phyloP scores from a whole-genome alignment of 768 basidiomycete genomes.

The Rhodotorula kratochvilovae region DNA sequence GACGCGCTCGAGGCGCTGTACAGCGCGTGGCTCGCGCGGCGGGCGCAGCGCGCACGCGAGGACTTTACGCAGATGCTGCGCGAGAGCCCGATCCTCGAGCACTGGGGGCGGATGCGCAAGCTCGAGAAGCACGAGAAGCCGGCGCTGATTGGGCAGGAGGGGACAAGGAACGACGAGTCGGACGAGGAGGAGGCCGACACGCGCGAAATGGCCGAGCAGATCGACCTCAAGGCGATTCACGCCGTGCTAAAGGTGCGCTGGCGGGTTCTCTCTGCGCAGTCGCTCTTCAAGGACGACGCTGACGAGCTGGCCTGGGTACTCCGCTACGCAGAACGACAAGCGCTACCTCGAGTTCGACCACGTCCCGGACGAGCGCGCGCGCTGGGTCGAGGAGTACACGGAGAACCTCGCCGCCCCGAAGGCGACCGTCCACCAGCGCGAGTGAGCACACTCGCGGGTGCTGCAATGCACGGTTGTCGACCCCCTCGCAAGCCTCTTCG shows the following conservation, averaged over 20 bases:
- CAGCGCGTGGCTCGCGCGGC: constrained; percentile 69
- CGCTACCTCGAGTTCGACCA: constrained; percentile 82
- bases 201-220: constrained; percentile 75
- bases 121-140: constrained; percentile 42
- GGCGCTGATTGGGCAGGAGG: constrained; percentile 33
- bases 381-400: constrained; percentile 62
- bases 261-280: constrained; percentile 50
- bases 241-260: constrained; percentile 75
- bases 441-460: background rate
- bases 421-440: constrained; percentile 38
- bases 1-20: constrained; percentile 54
- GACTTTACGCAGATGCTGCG: constrained; percentile 81
- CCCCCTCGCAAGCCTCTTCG: no score
- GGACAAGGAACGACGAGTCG: constrained; percentile 42
- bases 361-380: constrained; percentile 73
- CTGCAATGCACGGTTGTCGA: background rate
- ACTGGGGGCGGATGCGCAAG: constrained; percentile 90
- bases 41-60: constrained; percentile 58
- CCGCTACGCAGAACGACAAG: constrained; percentile 90
- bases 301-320: background rate
- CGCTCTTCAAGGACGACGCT: constrained; percentile 60
- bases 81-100: constrained; percentile 90
- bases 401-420: constrained; percentile 34
- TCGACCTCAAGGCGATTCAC: constrained; percentile 78
- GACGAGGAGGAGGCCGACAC: constrained; percentile 71